These are phyloP conservation scores for Pythium volutum DNA, from an alignment of 352 stramenopile genomes.

Conservation along the genomic window DNA sequence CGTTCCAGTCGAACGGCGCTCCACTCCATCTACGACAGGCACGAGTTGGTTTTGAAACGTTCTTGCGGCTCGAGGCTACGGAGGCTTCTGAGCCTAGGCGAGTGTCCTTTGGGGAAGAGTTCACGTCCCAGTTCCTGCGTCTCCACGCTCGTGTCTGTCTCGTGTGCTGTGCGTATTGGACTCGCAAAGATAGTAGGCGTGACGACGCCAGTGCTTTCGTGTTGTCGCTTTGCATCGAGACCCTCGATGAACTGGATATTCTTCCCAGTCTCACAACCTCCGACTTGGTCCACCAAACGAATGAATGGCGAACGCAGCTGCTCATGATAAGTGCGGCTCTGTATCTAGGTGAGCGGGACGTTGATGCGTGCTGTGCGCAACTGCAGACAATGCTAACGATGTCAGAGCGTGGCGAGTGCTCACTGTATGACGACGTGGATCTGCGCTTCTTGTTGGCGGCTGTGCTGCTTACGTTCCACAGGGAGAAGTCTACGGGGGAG, in stretches of 20 bases:
- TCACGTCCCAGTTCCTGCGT: constrained; percentile 13
- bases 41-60: constrained; percentile 41
- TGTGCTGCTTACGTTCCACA: not conserved
- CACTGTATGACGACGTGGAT: constrained; percentile 10
- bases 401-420: not conserved
- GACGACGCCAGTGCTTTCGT: constrained; percentile 14
- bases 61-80: constrained; percentile 20
- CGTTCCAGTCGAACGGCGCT: constrained; percentile 52
- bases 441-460: constrained; percentile 15
- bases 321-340: constrained; percentile 47
- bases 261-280: not conserved
- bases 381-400: constrained; percentile 6
- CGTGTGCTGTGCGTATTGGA: constrained; percentile 39
- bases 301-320: constrained; percentile 24
- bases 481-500: not conserved
- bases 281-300: constrained; percentile 5
- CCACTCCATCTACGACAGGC: constrained; percentile 39
- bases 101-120: not conserved
- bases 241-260: constrained; percentile 20
- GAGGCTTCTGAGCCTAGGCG: too few species aligned
- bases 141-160: constrained; percentile 35
- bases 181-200: not conserved
- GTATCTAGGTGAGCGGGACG: constrained; percentile 19
- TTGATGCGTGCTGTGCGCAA: constrained; percentile 8
- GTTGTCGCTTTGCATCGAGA: constrained; percentile 23